Evolutionary conservation across 2,329 filamentous ascomycete species (phyloP).

Genomic region (Cladobotryum protrusum): DNA sequence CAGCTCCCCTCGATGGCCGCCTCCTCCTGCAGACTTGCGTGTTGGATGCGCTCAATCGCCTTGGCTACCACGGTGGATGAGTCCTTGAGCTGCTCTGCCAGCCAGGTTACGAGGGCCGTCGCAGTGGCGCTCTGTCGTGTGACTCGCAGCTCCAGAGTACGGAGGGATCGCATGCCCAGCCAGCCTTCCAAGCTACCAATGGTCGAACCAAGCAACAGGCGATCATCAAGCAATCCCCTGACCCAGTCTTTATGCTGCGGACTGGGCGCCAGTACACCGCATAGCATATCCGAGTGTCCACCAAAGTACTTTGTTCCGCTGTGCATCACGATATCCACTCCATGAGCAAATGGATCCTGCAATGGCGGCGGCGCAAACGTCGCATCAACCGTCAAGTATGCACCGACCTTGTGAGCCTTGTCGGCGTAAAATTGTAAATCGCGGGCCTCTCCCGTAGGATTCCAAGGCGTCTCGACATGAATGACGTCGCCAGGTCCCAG

Average conservation of each 20-base stretch:
- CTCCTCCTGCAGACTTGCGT: constrained; percentile 72
- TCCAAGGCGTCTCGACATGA: constrained; percentile 89
- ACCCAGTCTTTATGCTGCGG: constrained; percentile 51
- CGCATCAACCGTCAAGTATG: constrained; percentile 75
- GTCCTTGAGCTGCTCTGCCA: constrained; percentile 45
- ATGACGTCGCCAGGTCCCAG: constrained; percentile 76
- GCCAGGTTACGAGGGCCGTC: constrained; percentile 63
- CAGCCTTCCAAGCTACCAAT: constrained; percentile 89
- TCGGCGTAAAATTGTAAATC: constrained; percentile 66
- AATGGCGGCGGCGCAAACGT: constrained; percentile 91
- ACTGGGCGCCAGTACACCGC: constrained; percentile 69
- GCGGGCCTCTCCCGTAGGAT: constrained; percentile 78
- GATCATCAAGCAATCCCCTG: constrained; percentile 56
- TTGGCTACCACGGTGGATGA: constrained; percentile 38
- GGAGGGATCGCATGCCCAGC: constrained; percentile 79
- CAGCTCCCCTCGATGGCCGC: constrained; percentile 55
- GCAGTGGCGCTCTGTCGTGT: constrained; percentile 69
- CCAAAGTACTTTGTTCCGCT: constrained; percentile 94
- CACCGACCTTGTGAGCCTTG: constrained; percentile 65
- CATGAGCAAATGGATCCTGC: constrained; percentile 75
- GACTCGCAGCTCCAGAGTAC: constrained; percentile 81
- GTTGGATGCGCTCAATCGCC: constrained; percentile 57
- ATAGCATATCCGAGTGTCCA: constrained; percentile 89
- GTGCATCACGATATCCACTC: constrained; percentile 86
- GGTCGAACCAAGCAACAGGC: constrained; percentile 72